Evolutionary conservation across 805 yeast species (phyloP), one percentile per base, ranked within the genome.

Genomic region (Metschnikowia hibisci): DNA sequence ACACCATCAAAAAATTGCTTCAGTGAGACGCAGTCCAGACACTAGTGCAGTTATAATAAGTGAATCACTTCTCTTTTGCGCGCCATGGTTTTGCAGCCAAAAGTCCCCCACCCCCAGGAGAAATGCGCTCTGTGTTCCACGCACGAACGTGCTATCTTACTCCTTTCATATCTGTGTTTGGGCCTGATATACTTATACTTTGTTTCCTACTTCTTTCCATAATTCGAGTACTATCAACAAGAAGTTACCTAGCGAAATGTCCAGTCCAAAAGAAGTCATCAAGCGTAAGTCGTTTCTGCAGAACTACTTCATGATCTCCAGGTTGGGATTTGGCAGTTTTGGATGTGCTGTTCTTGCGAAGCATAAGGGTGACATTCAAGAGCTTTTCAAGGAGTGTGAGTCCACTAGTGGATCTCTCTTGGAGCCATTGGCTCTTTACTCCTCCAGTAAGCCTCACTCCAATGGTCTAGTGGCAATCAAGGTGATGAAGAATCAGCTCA

Each of bases 261-360:
- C 39, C 11, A 15, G 23, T 10, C 18, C 32, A 16, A 27, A 12
- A 16, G 39, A 35, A 28, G 12, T 25, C 16, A 30, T 47, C 13
- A 36, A 43, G 39, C 44, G 54, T 16, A 52, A 49, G 41, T 50
- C 58, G 10, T 53, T 52, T 39, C 49, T 38, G 22, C 41, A 46
- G 13, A 47, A 46, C 43, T 85, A 81, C 56, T 74, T 72, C 41
- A 50, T 69, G 4, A 66, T 84, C 7, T 71, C 77, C 34, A 70
- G 68, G 36, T 62, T 86, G 45, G 95, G 95, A 0, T 76, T 73
- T 43, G 95, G 95, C 1, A 80, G 87, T 37, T 86, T 86, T 67
- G 95, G 95, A 2, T 64, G 75, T 1, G 93, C 86, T 2, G 65
- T 74, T 1, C 63, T 84, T 52, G 89, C 87, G 4, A 80, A 80